Evolutionary conservation across 78 protist genomes (phyloP).

Genomic region (Dictyostelium citrinum): DNA sequence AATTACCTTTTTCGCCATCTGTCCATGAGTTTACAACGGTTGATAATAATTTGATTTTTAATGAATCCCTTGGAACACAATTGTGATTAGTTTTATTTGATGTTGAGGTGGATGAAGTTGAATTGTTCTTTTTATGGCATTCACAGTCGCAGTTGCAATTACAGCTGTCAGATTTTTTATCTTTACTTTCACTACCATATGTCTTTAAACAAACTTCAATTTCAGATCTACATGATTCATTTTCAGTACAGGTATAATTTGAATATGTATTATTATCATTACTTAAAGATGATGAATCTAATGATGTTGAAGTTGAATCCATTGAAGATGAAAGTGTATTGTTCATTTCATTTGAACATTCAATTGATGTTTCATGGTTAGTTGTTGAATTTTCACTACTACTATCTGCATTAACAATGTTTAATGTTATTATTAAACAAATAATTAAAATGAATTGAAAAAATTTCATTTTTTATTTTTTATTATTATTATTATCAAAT

Average conservation of each 20-base stretch:
- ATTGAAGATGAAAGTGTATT: not conserved
- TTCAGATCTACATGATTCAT: not conserved
- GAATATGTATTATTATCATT: not conserved
- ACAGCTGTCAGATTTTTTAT: not conserved
- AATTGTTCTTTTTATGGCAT: not conserved
- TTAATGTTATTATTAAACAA: not conserved
- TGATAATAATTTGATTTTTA: not conserved
- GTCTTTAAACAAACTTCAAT: not conserved
- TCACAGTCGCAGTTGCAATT: not conserved
- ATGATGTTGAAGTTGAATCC: not conserved
- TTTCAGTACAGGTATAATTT: not conserved
- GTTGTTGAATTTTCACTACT: not conserved
- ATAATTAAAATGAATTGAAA: not conserved
- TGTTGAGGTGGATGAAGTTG: not conserved
- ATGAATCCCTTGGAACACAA: not conserved
- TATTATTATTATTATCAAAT: not conserved
- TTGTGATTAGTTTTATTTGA: not conserved
- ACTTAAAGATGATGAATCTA: not conserved
- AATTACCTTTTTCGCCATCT: not conserved
- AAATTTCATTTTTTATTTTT: not conserved
- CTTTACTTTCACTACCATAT: not conserved
- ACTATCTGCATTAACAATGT: not conserved
- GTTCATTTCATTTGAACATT: not conserved
- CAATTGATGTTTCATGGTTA: not conserved
- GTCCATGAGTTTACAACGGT: not conserved